Percentiles rank a stretch among this genome's conserved stretches.
phyloP scores from a whole-genome alignment of 106 monocot species.

The Alisma plantagoaquatica region DNA sequence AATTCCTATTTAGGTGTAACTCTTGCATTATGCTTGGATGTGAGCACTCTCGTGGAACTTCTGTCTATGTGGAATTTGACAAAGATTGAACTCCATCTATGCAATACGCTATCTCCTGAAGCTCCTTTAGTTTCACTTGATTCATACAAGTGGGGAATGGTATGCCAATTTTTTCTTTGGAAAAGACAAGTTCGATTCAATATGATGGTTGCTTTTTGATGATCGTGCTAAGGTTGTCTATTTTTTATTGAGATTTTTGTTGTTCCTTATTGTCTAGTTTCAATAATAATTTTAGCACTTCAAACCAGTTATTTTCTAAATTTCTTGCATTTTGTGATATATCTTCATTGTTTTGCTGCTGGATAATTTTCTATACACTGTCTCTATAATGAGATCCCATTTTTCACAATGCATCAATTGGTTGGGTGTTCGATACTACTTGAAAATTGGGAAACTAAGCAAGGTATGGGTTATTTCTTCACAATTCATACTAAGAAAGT shows the following conservation, averaged over 20 bases:
- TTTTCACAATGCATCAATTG: constrained; percentile 90
- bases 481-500: too few relatives aligned
- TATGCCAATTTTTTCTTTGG: constrained; percentile 32
- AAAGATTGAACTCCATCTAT: constrained; percentile 77
- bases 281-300: neutral
- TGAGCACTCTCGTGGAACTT: constrained; percentile 78
- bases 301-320: too few relatives aligned
- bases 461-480: too few relatives aligned
- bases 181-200: neutral
- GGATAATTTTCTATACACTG: constrained; percentile 87
- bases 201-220: neutral
- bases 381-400: constrained; percentile 76
- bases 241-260: neutral
- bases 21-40: constrained; percentile 38
- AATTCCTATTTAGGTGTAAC: constrained; percentile 39
- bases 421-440: constrained; percentile 79
- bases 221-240: neutral
- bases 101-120: constrained; percentile 92
- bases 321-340: constrained; percentile 21
- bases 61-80: constrained; percentile 97
- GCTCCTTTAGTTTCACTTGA: constrained; percentile 58
- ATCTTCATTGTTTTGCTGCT: constrained; percentile 86
- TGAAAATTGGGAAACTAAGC: constrained; percentile 71
- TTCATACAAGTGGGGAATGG: constrained; percentile 92
- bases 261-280: neutral